These are phyloP conservation scores for Abrus pulchellus DNA, from an alignment of 306 rosid species.

Conservation along the genomic window DNA sequence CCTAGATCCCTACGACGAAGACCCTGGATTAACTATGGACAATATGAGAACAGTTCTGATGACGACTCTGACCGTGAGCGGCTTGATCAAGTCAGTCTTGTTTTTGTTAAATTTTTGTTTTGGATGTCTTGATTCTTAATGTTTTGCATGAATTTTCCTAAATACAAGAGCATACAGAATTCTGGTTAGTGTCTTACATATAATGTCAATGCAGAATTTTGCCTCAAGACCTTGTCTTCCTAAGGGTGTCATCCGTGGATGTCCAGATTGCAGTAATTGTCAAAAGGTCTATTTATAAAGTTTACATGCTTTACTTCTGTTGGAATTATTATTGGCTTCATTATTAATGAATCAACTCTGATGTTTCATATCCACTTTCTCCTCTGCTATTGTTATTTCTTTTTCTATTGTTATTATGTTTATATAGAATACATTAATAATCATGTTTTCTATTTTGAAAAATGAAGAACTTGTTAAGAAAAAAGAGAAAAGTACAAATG, in stretches of 20 bases:
- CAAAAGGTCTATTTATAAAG: constrained; percentile 72
- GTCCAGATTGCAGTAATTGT: constrained; percentile 84
- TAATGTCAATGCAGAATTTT: constrained; percentile 70
- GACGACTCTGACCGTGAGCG: constrained; percentile 75
- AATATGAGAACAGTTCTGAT: constrained; percentile 58
- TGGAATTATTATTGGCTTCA: constrained; percentile 8
- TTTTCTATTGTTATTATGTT: constrained; percentile 20
- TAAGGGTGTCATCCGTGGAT: constrained; percentile 91
- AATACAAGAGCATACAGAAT: constrained; percentile 8
- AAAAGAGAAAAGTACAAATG: background rate
- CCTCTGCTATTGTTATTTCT: constrained; percentile 18
- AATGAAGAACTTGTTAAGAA: background rate
- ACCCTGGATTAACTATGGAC: constrained; percentile 74
- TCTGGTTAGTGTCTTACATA: constrained; percentile 52
- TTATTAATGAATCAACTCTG: constrained; percentile 35
- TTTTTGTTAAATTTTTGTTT: constrained; percentile 42
- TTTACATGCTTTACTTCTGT: constrained; percentile 29
- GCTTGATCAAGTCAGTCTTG: constrained; percentile 73
- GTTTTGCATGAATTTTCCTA: constrained; percentile 18
- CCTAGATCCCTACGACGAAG: constrained; percentile 76
- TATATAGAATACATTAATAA: background rate
- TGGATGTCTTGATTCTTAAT: constrained; percentile 44
- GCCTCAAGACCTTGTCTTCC: constrained; percentile 66
- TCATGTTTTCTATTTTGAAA: background rate
- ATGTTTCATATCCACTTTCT: background rate